These are phyloP conservation scores for Lactarius quietus DNA, from an alignment of 768 basidiomycete genomes.

Conservation along the genomic window DNA sequence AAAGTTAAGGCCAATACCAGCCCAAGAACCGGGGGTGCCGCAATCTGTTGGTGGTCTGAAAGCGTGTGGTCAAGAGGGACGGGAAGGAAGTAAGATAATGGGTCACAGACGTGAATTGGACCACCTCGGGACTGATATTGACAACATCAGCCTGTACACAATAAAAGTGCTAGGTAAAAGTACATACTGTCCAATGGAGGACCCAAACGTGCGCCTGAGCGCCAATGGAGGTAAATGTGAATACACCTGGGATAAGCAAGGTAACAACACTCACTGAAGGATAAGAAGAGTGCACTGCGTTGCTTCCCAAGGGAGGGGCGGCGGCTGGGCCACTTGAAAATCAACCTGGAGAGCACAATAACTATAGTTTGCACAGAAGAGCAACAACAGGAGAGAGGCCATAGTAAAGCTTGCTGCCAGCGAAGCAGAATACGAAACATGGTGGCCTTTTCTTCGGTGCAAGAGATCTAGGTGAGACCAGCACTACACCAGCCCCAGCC, in stretches of 20 bases:
- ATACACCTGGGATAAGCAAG: slow-evolving; percentile 4
- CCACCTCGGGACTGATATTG: slow-evolving; percentile 51
- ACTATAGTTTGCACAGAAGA: slow-evolving; percentile 17
- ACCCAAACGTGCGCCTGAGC: slow-evolving; percentile 63
- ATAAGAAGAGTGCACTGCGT: slow-evolving; percentile 64
- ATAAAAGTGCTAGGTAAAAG: not conserved
- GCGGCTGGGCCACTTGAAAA: slow-evolving; percentile 75
- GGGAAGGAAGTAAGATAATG: not conserved
- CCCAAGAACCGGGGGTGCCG: slow-evolving; percentile 67
- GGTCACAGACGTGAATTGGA: slow-evolving; percentile 51
- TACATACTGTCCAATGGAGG: slow-evolving; percentile 63
- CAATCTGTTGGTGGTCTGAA: slow-evolving; percentile 68
- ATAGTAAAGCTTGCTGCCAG: not conserved
- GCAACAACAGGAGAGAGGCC: slow-evolving; percentile 14
- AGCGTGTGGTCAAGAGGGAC: not conserved
- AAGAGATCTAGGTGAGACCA: no score
- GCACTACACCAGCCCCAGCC: no score
- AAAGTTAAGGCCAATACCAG: slow-evolving; percentile 69
- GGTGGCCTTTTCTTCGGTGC: not conserved
- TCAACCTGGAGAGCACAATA: slow-evolving; percentile 38
- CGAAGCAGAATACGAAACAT: not conserved
- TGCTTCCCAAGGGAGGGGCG: no score
- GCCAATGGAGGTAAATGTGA: not conserved
- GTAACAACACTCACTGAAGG: slow-evolving; percentile 47
- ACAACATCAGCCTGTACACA: not conserved